Percentiles rank a stretch among this genome's conserved stretches.
Evolutionary conservation across 2,329 filamentous ascomycete genomes (phyloP).

Genomic region (Lasiodiplodia sp.): DNA sequence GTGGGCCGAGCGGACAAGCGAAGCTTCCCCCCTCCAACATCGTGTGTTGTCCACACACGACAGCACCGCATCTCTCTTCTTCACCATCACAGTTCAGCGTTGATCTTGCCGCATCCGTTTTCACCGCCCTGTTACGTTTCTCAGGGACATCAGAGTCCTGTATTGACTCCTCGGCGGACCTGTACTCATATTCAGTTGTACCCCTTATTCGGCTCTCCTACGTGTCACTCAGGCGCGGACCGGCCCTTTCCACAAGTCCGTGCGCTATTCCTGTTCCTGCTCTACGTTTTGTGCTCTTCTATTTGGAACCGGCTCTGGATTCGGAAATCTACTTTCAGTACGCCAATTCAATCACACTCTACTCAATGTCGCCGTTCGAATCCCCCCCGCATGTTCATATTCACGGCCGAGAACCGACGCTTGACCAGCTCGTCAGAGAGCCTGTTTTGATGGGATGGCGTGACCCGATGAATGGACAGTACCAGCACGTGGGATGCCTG

Average conservation of each 20-base stretch:
- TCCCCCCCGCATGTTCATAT: neutral
- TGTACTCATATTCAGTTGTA: neutral
- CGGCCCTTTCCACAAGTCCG: neutral
- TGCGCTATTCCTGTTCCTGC: neutral
- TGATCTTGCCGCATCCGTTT: neutral
- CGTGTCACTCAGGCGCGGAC: neutral
- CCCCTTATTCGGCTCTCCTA: neutral
- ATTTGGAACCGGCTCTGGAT: too few relatives aligned
- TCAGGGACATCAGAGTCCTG: neutral
- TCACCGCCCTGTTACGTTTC: neutral
- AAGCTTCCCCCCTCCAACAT: slow-evolving; percentile 2
- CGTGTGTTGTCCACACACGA: slow-evolving; percentile 12
- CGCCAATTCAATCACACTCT: neutral
- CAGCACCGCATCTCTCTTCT: slow-evolving; percentile 2
- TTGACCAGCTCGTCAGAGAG: slow-evolving; percentile 7
- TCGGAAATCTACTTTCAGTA: too few relatives aligned
- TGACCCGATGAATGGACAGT: slow-evolving; percentile 1
- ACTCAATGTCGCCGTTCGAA: neutral
- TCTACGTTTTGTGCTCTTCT: too few relatives aligned
- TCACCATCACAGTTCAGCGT: neutral
- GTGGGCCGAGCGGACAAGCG: slow-evolving; percentile 15
- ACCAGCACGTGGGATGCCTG: slow-evolving; percentile 9
- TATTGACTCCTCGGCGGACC: neutral
- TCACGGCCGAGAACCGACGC: neutral
- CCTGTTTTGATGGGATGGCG: slow-evolving; percentile 8